A percentile compares a stretch with the other conserved stretches of the same genome.
Evolutionary conservation across 768 basidiomycete species (phyloP).

Genomic region (Mycena vitilis): DNA sequence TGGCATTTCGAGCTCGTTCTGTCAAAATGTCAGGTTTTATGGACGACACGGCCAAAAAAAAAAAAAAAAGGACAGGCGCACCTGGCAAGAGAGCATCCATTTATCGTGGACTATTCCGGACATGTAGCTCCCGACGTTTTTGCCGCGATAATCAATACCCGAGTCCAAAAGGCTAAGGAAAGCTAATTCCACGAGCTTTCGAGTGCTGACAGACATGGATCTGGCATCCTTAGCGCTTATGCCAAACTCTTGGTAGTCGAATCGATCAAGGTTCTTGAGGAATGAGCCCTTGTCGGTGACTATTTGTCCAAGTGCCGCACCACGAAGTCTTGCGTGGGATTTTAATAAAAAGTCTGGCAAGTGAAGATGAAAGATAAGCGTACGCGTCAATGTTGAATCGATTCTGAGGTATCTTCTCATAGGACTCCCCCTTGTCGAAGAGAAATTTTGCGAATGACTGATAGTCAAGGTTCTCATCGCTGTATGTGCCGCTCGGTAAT

Average conservation of each 20-base stretch:
- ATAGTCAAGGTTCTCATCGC: slow-evolving; percentile 41
- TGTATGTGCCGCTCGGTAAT: slow-evolving; percentile 41
- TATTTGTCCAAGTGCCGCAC: slow-evolving; percentile 36
- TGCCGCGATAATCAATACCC: slow-evolving; percentile 55
- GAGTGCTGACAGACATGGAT: slow-evolving; percentile 44
- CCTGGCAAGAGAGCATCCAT: too few relatives aligned
- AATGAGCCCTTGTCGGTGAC: slow-evolving; percentile 36
- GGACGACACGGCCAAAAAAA: too few relatives aligned
- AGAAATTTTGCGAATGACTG: slow-evolving; percentile 44
- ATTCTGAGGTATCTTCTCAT: slow-evolving; percentile 41
- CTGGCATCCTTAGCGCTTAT: slow-evolving; percentile 46
- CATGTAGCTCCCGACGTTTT: slow-evolving; percentile 52
- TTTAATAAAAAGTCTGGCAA: too few relatives aligned
- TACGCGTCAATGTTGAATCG: slow-evolving; percentile 46
- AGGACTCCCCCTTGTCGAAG: slow-evolving; percentile 41
- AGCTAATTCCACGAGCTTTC: slow-evolving; percentile 44
- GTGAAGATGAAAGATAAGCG: not conserved
- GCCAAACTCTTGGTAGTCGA: slow-evolving; percentile 51
- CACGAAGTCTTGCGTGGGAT: slow-evolving; percentile 35
- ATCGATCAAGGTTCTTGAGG: slow-evolving; percentile 45
- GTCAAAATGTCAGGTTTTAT: too few relatives aligned
- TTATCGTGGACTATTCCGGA: slow-evolving; percentile 34
- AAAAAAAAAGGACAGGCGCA: too few relatives aligned
- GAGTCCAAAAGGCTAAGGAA: slow-evolving; percentile 56
- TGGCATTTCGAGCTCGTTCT: slow-evolving; percentile 36